phyloP scores from a whole-genome alignment of 2,329 filamentous ascomycete genomes.

The Colletotrichum tamarilloi region DNA sequence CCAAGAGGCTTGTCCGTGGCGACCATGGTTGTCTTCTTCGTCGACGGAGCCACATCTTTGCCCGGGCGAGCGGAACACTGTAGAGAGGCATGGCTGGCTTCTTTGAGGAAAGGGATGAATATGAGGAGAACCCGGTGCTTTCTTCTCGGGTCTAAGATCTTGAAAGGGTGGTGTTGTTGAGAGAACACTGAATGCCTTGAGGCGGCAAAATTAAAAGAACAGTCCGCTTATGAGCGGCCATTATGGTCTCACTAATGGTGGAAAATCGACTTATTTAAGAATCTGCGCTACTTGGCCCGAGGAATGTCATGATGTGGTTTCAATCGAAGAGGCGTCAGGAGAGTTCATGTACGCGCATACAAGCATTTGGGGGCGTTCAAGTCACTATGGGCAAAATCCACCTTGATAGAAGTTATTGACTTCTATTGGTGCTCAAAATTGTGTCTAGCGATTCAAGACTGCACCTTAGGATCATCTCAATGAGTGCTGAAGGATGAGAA shows the following conservation, averaged over 20 bases:
- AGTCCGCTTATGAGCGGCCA: background rate
- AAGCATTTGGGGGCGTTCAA: conserved; percentile 5
- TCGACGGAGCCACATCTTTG: background rate
- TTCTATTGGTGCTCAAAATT: background rate
- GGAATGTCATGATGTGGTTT: background rate
- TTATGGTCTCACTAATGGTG: background rate
- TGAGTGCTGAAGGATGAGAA: background rate
- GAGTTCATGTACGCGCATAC: background rate
- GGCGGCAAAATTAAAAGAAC: background rate
- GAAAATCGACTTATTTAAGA: background rate
- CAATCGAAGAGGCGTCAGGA: background rate
- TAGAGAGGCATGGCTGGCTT: background rate
- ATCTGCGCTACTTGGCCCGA: too few relatives aligned
- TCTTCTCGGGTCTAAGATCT: background rate
- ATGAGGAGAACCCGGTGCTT: background rate
- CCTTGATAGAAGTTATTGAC: background rate
- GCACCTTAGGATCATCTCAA: background rate
- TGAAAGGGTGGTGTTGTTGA: background rate
- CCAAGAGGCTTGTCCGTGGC: background rate
- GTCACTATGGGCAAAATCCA: background rate
- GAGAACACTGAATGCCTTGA: background rate
- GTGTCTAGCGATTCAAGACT: background rate
- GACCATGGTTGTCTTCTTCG: background rate
- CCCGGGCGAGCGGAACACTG: background rate
- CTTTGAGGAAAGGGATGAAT: background rate